These are phyloP conservation scores for Aspergillus sp. DNA, from an alignment of 2,329 filamentous ascomycete genomes.

Conservation along the genomic window DNA sequence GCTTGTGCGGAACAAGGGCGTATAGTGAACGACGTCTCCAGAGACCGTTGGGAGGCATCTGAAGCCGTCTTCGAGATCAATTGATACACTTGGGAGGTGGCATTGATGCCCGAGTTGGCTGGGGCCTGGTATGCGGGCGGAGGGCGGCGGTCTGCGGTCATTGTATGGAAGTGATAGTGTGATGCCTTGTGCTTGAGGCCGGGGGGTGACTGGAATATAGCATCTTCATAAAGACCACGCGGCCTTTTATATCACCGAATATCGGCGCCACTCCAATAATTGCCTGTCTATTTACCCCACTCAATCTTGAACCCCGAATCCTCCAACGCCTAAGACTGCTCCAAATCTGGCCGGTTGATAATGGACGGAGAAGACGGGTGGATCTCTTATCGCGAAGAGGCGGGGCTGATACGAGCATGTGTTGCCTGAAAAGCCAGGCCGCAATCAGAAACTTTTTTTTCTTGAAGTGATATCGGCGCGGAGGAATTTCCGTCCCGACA, in stretches of 20 bases:
- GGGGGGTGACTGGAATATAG: neutral
- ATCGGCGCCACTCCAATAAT: too few relatives aligned
- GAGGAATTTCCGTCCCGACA: conserved; percentile 25
- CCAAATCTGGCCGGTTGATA: neutral
- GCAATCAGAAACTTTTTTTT: conserved; percentile 14
- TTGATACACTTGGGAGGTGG: conserved; percentile 34
- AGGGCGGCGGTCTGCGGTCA: conserved; percentile 25
- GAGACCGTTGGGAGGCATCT: conserved; percentile 23
- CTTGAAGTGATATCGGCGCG: conserved; percentile 15
- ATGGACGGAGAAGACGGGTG: neutral
- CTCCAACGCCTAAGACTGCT: neutral
- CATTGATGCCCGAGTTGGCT: conserved; percentile 33
- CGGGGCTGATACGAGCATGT: neutral
- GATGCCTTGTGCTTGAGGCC: neutral
- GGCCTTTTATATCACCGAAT: too few relatives aligned
- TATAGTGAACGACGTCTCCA: conserved; percentile 55
- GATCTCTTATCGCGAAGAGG: conserved; percentile 1
- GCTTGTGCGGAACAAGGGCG: conserved; percentile 72
- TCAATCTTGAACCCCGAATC: neutral
- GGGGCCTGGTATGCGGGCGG: conserved; percentile 39
- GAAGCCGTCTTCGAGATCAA: conserved; percentile 36
- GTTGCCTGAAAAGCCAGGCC: conserved; percentile 15
- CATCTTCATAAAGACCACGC: too few relatives aligned
- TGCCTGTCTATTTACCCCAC: too few relatives aligned
- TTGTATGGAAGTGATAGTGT: neutral